Evolutionary conservation across 768 basidiomycete species (phyloP).

Genomic region (Mycena haematopus): DNA sequence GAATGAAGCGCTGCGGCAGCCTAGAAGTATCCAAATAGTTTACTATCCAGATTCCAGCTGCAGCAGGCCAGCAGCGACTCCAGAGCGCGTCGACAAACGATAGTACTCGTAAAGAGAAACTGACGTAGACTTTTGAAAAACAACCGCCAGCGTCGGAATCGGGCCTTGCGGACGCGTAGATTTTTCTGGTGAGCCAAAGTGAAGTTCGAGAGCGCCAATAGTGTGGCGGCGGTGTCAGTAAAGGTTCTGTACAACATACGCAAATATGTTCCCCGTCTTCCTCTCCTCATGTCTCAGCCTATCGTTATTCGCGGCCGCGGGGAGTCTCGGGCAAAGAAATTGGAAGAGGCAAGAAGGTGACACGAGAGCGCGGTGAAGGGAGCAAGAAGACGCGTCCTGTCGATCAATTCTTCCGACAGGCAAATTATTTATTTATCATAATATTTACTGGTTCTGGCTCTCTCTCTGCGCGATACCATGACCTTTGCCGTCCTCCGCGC

Average conservation of each 20-base stretch:
- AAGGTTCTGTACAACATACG: conserved; percentile 5
- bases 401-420: conserved; percentile 6
- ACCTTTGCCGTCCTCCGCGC: conserved; percentile 70
- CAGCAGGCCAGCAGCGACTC: too few species aligned
- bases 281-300: background rate
- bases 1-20: too few species aligned
- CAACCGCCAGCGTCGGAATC: background rate
- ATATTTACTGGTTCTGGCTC: background rate
- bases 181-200: background rate
- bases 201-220: background rate
- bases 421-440: background rate
- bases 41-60: too few species aligned
- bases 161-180: background rate
- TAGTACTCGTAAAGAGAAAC: too few species aligned
- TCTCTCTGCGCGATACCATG: conserved; percentile 24
- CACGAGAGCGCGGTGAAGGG: background rate
- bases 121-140: too few species aligned
- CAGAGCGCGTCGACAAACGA: too few species aligned
- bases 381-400: conserved; percentile 18
- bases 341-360: background rate
- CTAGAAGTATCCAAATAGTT: too few species aligned
- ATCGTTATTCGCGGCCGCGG: conserved; percentile 19
- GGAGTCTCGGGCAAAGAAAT: too few species aligned
- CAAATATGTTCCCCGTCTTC: conserved; percentile 6
- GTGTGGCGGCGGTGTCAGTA: conserved; percentile 15